Evolutionary conservation across 2,329 filamentous ascomycete species (phyloP).

Genomic region (Fusarium hostae): DNA sequence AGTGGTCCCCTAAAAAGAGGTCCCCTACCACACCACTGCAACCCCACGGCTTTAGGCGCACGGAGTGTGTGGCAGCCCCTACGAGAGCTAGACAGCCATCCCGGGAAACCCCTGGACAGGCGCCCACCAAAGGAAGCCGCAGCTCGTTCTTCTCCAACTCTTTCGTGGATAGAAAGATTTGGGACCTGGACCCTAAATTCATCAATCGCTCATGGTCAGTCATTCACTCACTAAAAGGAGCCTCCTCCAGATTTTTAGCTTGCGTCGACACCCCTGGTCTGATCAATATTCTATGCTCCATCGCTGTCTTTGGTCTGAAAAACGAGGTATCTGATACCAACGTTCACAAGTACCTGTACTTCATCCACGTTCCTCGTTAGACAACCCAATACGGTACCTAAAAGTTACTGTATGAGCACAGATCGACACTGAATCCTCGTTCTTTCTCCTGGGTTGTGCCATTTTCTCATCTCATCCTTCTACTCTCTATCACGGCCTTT

Average conservation of each 20-base stretch:
- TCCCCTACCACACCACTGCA: conserved; percentile 29
- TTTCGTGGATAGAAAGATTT: conserved; percentile 13
- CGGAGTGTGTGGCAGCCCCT: conserved; percentile 30
- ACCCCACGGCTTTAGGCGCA: conserved; percentile 33
- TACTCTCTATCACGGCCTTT: conserved; percentile 6
- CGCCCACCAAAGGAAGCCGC: conserved; percentile 21
- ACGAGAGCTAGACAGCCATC: conserved; percentile 29
- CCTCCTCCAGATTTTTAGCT: conserved; percentile 8
- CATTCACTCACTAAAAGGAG: conserved; percentile 13
- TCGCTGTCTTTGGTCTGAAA: conserved; percentile 11
- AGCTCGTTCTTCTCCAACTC: conserved; percentile 26
- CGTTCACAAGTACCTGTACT: conserved; percentile 23
- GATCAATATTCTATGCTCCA: conserved; percentile 14
- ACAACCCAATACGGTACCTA: conserved; percentile 12
- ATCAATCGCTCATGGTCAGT: conserved; percentile 21
- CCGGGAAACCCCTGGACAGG: conserved; percentile 34
- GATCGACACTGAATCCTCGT: conserved; percentile 37
- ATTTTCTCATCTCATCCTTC: conserved; percentile 25
- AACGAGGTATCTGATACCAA: conserved; percentile 24
- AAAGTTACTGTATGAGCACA: conserved; percentile 12
- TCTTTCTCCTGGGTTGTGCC: conserved; percentile 20
- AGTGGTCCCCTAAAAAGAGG: conserved; percentile 34
- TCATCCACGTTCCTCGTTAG: conserved; percentile 9
- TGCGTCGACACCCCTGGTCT: conserved; percentile 18
- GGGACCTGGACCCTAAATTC: conserved; percentile 30